phyloP scores from a whole-genome alignment of 1,284 basidiomycete species.

The Uromyces viciae-fabae region DNA sequence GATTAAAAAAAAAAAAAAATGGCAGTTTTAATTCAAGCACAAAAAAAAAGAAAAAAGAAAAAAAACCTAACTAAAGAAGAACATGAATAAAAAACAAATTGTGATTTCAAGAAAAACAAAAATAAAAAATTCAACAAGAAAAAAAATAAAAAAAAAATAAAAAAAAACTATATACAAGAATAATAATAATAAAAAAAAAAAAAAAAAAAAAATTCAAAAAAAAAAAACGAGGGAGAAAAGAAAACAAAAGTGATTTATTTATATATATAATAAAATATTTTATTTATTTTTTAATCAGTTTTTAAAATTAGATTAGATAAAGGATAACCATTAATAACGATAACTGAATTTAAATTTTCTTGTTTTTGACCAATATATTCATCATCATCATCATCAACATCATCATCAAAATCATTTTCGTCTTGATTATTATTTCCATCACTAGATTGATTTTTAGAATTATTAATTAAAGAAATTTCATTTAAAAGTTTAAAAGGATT shows the following conservation, averaged over 20 bases:
- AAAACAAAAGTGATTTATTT: background rate
- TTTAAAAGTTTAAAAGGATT: background rate
- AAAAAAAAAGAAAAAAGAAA: too few species aligned
- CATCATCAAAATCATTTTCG: background rate
- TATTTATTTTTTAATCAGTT: background rate
- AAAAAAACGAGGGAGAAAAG: background rate
- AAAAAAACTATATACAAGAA: too few species aligned
- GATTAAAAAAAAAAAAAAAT: too few species aligned
- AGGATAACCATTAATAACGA: constrained; percentile 30
- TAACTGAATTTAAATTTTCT: background rate
- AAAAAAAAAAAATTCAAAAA: background rate
- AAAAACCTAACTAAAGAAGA: too few species aligned
- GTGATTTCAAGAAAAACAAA: too few species aligned
- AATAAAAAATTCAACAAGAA: too few species aligned
- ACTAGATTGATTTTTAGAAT: background rate
- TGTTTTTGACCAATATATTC: background rate
- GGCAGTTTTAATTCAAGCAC: too few species aligned
- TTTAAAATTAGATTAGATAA: background rate
- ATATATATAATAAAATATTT: background rate
- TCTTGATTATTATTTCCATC: background rate
- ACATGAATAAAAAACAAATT: too few species aligned
- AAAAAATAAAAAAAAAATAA: too few species aligned
- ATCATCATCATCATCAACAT: background rate
- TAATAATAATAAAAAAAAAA: too few species aligned
- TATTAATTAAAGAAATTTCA: background rate